Base-by-base conservation (phyloP, 768 basidiomycete species). In the Lactarius evosmus region DNA sequence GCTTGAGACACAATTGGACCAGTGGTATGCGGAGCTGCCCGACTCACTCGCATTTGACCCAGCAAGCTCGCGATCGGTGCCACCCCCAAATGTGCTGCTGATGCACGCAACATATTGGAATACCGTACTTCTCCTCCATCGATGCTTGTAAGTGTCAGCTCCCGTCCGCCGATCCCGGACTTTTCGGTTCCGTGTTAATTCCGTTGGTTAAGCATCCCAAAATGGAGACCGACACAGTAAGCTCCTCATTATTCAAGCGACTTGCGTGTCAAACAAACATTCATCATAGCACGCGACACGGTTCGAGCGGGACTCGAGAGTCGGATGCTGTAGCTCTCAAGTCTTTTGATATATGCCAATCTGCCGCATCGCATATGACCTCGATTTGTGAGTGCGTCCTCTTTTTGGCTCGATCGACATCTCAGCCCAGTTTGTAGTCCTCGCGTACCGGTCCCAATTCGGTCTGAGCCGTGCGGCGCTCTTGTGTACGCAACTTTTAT, bases 41-140 rank as follows among this genome's bases (percentile, higher is more conserved):
- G 84, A 87, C 36, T 74, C 78, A 57, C 78, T 93, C 29, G 79
- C 80, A 52, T 87, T 82, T 69, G 85, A 88, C 66, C 75, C 82
- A 38, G 75, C 81, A 14, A 84, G 79, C 67, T 81, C 82, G 69
- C 77, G 82, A 54, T 75, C 73, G 9, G 72, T 77, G 11, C 87
- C 87, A 9, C 80, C 86, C 4, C 86, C 90, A 1, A 83, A 86
- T 58, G 79, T 91, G 29, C 72, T 91, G 33, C 80, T 84, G 52
- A 75, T 92, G 46, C 88, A 93, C 68, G 79, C 89, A 61, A 80
- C 88, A 66, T 92, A 93, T 72, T 89, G 88, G 84, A 84, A 83
- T 7, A 80, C 88, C 19, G 85, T 92, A 5, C 77, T 93, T 14
- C 76, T 93, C 40, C 78, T 92, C 41, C 83, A 92, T 73, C 82